Percentiles rank a stretch among this genome's conserved stretches.
Evolutionary conservation across 305 asterid species (phyloP).

Genomic region (Solanum hybrid): DNA sequence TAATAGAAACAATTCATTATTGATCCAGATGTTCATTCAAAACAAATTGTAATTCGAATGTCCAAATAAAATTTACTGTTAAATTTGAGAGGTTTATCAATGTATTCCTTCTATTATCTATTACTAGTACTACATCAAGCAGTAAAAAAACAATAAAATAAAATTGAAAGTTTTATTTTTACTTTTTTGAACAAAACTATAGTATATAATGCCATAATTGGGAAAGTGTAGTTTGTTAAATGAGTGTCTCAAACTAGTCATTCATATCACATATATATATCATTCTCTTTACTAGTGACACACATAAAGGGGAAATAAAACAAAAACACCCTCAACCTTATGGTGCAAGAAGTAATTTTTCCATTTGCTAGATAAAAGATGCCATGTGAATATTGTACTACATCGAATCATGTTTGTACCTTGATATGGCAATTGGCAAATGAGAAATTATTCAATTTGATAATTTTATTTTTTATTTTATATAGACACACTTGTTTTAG

Average conservation of each 20-base stretch:
- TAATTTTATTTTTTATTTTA: background rate
- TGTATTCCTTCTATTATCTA: too few species aligned
- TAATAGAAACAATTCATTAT: too few species aligned
- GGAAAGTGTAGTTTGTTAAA: background rate
- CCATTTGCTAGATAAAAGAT: background rate
- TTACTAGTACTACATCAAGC: too few species aligned
- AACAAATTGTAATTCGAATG: too few species aligned
- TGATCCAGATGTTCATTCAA: too few species aligned
- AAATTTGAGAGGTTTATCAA: too few species aligned
- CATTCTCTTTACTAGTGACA: background rate
- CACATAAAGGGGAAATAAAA: background rate
- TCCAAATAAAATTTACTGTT: too few species aligned
- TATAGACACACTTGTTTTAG: background rate
- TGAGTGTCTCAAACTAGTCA: background rate
- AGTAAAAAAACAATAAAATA: too few species aligned
- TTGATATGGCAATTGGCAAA: background rate
- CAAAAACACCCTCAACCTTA: background rate
- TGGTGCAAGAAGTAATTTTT: background rate
- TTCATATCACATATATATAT: background rate
- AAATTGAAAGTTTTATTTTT: too few species aligned
- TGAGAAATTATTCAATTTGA: background rate
- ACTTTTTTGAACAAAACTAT: background rate
- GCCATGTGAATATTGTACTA: background rate
- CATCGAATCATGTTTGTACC: background rate
- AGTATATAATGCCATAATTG: background rate